These are phyloP conservation scores for Fusarium metavorans DNA, from an alignment of 2,329 filamentous ascomycete genomes.

Conservation along the genomic window DNA sequence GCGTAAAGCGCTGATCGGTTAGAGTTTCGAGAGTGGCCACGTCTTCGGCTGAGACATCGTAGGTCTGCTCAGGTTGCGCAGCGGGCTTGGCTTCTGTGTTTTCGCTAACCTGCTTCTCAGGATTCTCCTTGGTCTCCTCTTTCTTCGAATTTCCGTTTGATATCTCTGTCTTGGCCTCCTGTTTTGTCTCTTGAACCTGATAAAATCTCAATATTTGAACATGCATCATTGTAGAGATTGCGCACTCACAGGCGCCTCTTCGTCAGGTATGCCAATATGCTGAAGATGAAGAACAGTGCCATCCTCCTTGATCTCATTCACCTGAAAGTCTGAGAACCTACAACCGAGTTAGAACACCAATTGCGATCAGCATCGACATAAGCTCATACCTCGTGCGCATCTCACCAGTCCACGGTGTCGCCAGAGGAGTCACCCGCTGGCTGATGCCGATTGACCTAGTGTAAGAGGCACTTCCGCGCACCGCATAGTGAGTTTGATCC, in stretches of 20 bases:
- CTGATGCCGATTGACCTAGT: slow-evolving; percentile 55
- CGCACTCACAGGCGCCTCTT: slow-evolving; percentile 29
- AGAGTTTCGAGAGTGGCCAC: slow-evolving; percentile 53
- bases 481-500: slow-evolving; percentile 46
- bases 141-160: slow-evolving; percentile 23
- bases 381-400: slow-evolving; percentile 52
- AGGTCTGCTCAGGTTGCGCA: slow-evolving; percentile 32
- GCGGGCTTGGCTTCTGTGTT: slow-evolving; percentile 26
- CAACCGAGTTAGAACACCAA: slow-evolving; percentile 25
- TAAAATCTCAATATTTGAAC: slow-evolving; percentile 20
- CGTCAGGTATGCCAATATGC: slow-evolving; percentile 52
- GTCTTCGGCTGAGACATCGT: slow-evolving; percentile 50
- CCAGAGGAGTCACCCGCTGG: slow-evolving; percentile 53
- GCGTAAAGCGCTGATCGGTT: slow-evolving; percentile 54
- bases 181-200: slow-evolving; percentile 29
- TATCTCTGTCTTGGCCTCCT: slow-evolving; percentile 23
- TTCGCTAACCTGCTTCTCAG: slow-evolving; percentile 36
- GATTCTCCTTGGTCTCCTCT: slow-evolving; percentile 24
- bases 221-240: background rate
- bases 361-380: background rate
- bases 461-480: slow-evolving; percentile 49
- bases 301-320: slow-evolving; percentile 85
- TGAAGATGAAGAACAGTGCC: slow-evolving; percentile 81
- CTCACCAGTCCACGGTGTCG: slow-evolving; percentile 54
- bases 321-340: slow-evolving; percentile 91